Evolutionary conservation across 2,329 filamentous ascomycete genomes (phyloP), one percentile per base, ranked within the genome.

Genomic region (Aspergillus sp.): DNA sequence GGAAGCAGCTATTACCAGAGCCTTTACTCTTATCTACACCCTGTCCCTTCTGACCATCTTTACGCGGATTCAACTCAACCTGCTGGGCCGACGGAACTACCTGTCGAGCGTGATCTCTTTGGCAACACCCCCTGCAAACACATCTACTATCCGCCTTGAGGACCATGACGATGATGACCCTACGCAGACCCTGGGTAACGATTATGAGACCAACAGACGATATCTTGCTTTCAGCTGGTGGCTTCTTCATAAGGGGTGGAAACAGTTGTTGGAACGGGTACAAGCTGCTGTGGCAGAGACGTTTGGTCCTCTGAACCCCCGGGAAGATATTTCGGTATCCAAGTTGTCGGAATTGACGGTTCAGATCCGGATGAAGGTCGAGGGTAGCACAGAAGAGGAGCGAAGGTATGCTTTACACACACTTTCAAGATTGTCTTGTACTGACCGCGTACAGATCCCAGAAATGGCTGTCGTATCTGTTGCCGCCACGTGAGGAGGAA

Each of bases 191-290:
- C 90, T 94, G 63, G 90, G 90, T 41, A 91, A 87, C 67, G 93
- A 98, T 68, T 96, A 95, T 58, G 90, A 96, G 67, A 95, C 90
- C 30, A 98, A 98, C 69, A 80, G 90, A 58, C 87, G 88, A 62
- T 98, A 97, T 64, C 77, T 98, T 43, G 94, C 90, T 37, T 95
- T 97, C 67, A 95, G 89, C 70, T 98, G 93, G 93, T 98, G 91
- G 90, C 74, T 98, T 42, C 76, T 98, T 43, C 91, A 98, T 70
- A 82, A 83, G 55, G 93, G 93, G 39, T 97, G 90, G 84, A 82
- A 83, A 55, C 82, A 90, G 49, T 74, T 97, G 48, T 85, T 90
- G 78, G 76, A 82, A 48, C 86, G 84, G 54, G 90, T 98, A 43
- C 84, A 90, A 63, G 74, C 76, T n/a, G 90, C 90, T 3, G 93